Conservation (phyloP, 352 stramenopile species). For the Pythium oligandrum region DNA sequence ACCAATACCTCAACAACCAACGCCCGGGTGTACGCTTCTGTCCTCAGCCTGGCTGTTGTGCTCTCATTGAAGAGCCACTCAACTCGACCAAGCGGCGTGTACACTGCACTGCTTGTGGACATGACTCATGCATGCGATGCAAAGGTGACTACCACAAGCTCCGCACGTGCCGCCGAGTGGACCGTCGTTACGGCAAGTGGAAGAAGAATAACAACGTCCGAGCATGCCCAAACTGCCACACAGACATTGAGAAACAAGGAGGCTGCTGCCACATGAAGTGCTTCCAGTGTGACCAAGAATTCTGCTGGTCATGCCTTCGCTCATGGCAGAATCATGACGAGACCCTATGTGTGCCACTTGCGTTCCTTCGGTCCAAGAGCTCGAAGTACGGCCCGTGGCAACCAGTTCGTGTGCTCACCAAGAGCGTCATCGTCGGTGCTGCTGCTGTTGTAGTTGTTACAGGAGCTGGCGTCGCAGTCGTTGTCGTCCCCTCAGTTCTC, state of each 20-base stretch:
- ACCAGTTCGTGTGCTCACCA: conserved; percentile 67
- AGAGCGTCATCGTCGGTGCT: conserved; percentile 52
- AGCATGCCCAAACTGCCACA: conserved; percentile 59
- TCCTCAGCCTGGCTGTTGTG: conserved; percentile 55
- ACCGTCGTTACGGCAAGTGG: conserved; percentile 66
- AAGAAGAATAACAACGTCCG: conserved; percentile 68
- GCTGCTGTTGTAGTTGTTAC: conserved; percentile 45
- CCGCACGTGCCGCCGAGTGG: conserved; percentile 45
- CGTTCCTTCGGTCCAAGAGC: conserved; percentile 68
- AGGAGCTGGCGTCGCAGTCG: conserved; percentile 53
- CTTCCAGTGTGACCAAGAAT: conserved; percentile 81
- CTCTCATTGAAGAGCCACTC: conserved; percentile 48
- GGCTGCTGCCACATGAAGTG: conserved; percentile 85
- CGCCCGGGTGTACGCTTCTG: conserved; percentile 67
- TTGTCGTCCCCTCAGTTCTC: conserved; percentile 65
- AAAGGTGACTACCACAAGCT: conserved; percentile 52
- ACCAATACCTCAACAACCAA: conserved; percentile 60
- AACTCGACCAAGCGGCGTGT: conserved; percentile 38
- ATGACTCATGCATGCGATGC: conserved; percentile 70
- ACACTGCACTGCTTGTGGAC: conserved; percentile 36
- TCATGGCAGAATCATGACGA: conserved; percentile 69
- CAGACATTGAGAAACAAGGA: conserved; percentile 80
- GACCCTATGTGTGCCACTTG: conserved; percentile 61
- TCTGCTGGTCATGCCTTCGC: conserved; percentile 78
- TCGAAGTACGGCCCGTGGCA: conserved; percentile 52